Base-by-base conservation (phyloP, 176 grass and related monocot genomes). In the Saccharum spontaneum region DNA sequence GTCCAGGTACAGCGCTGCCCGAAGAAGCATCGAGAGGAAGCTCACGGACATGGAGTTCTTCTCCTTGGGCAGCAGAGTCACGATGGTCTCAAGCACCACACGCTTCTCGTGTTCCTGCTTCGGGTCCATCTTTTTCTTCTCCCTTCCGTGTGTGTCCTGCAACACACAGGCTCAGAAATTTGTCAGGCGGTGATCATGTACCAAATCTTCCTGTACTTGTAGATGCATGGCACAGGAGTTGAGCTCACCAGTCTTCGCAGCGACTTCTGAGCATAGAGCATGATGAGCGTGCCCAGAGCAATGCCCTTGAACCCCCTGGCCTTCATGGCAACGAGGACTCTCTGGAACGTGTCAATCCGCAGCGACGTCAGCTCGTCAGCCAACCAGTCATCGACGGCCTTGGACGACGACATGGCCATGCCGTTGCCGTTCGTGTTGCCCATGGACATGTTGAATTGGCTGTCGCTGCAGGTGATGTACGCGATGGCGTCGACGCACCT, bases 251-350 rank as follows among this genome's bases (percentile, higher is more conserved):
- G 85, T 43, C 90, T 92, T 72, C 96, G 82, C 23, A 98, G 87
- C 28, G 93, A 92, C n/a, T 98, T 95, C 59, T 95, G 96, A 8
- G 93, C 96, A 5, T 98, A 98, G 70, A 98, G 89, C 96, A 94
- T 98, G 83, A 98, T 88, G 16, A 94, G 77, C 1, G 93, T 94
- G 7, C 91, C 96, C 69, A 95, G 82, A 34, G 88, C 96, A 64
- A 93, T 86, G 76, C 94, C 91, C 45, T 88, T 92, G 83, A 94
- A 94, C 40, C 93, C 93, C 26, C 86, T 90, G 0, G 84, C 86
- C 82, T 95, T 98, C 91, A 98, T 98, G 28, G 93, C 96, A 12
- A 92, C 78, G 65, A 95, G 75, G 15, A 94, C 91, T 55, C 93
- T 87, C 80, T 95, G 93, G 52, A 98, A 94, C 16, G 86, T 95